A percentile compares a stretch with the other conserved stretches of the same genome.
Conservation (phyloP, 768 basidiomycete species). For the Trametopsis cervina region DNA sequence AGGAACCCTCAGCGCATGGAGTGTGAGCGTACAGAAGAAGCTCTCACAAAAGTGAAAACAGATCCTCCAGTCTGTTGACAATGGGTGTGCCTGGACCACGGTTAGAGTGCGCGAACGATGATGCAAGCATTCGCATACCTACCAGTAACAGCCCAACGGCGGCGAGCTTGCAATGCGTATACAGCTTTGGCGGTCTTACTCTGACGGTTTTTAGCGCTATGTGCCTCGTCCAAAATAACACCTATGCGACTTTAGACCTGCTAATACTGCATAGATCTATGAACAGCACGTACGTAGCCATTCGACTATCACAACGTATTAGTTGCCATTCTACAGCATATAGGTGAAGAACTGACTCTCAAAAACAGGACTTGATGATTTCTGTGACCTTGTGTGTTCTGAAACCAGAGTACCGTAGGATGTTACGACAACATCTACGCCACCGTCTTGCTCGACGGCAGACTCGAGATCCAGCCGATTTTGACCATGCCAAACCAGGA, state of each 20-base stretch:
- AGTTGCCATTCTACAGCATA: too few relatives aligned
- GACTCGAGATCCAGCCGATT: slow-evolving; percentile 70
- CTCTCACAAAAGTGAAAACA: slow-evolving; percentile 72
- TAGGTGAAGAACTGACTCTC: slow-evolving; percentile 63
- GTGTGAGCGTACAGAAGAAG: background rate
- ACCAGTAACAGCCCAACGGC: slow-evolving; percentile 91
- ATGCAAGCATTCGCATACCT: slow-evolving; percentile 8
- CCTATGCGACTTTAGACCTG: slow-evolving; percentile 9
- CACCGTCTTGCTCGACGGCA: slow-evolving; percentile 48
- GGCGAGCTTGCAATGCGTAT: slow-evolving; percentile 70
- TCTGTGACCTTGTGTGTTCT: slow-evolving; percentile 71
- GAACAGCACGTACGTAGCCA: slow-evolving; percentile 50
- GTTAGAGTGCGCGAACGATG: background rate
- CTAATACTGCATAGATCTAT: background rate
- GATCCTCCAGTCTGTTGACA: slow-evolving; percentile 87
- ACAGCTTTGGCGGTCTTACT: slow-evolving; percentile 88
- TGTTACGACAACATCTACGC: slow-evolving; percentile 78
- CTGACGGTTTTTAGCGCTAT: slow-evolving; percentile 85
- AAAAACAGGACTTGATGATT: slow-evolving; percentile 54
- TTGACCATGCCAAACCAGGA: slow-evolving; percentile 83
- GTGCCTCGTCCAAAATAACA: slow-evolving; percentile 88
- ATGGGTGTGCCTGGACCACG: slow-evolving; percentile 72
- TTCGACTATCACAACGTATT: slow-evolving; percentile 61
- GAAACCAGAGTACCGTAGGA: slow-evolving; percentile 90
- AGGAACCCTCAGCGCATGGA: background rate